Evolutionary conservation across 2,329 filamentous ascomycete genomes (phyloP), one percentile per base, ranked within the genome.

Genomic region (Ascomycota sp.): DNA sequence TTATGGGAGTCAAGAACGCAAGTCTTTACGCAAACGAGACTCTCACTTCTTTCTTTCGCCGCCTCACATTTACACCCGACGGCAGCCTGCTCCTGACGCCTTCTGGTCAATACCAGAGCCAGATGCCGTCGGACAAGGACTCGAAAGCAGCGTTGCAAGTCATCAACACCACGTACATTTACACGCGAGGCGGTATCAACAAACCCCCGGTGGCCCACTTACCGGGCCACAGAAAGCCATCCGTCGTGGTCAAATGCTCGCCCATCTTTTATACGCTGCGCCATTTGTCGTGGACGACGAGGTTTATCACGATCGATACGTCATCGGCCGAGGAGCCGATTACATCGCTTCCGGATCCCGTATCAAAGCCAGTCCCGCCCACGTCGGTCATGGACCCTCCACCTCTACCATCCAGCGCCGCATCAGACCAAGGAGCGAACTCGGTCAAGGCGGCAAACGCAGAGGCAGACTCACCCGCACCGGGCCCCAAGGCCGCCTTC

Each of bases 111-210:
- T 95, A 89, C 53, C 91, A 93, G 48, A 78, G 76, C 2, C 69
- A 82, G 30, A 70, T 81, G 39, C 69, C 71, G 28, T 39, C 48
- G 2, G 58, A 74, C 15, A 67, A 68, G 29, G 78, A 83, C 36
- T 56, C 62, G 2, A 92, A 85, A 50, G 65, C 71, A 0, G 66
- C 66, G 1, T 86, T 89, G 41, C 86, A 98, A 40, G 67, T 94
- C 30, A 83, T 79, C 42, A 98, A 98, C 47, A 98, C 89, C 0
- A 91, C 98, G 15, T 98, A 98, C 53, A 89, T 98, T 31, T 98
- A 98, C 52, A 94, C 86, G 0, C 67, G 89, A 42, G 89, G 85
- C 20, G 89, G 89, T 17, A 82, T 98, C 45, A 95, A 94, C 56
- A 94, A 91, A 49, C 83, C 89, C 2, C 89, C 89, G 3, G 78